phyloP scores from a whole-genome alignment of 805 yeast genomes.

The Schizosaccharomyces cryophilus region DNA sequence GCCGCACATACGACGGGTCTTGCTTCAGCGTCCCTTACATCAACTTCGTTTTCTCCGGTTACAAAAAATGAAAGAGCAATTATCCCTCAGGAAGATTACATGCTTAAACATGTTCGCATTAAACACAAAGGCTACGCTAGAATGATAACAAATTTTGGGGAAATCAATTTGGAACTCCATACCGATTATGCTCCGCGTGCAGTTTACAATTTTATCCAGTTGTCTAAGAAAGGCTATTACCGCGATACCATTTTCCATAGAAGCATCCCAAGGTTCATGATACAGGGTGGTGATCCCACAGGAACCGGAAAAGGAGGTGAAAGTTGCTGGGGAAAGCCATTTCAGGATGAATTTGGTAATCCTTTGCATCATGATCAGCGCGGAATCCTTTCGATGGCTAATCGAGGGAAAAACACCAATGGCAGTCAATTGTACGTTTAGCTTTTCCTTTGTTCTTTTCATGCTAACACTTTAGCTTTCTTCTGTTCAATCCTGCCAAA shows the following conservation, averaged over 20 bases:
- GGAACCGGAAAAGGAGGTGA: slow-evolving; percentile 15
- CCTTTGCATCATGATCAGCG: slow-evolving; percentile 47
- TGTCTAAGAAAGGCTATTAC: slow-evolving; percentile 22
- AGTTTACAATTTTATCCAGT: slow-evolving; percentile 23
- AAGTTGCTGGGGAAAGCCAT: slow-evolving; percentile 11
- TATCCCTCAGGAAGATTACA: slow-evolving; percentile 10
- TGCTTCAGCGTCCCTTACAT: slow-evolving; percentile 13
- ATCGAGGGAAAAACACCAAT: slow-evolving; percentile 79
- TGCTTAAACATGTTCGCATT: slow-evolving; percentile 12
- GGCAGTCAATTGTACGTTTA: slow-evolving; percentile 44
- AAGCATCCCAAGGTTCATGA: slow-evolving; percentile 15
- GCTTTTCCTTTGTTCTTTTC: not conserved
- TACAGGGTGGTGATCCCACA: slow-evolving; percentile 19
- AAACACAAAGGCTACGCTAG: slow-evolving; percentile 11
- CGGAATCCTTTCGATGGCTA: slow-evolving; percentile 75
- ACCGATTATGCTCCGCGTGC: slow-evolving; percentile 39
- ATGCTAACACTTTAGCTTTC: slow-evolving; percentile 20
- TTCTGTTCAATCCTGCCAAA: slow-evolving; percentile 48
- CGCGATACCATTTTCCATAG: slow-evolving; percentile 20
- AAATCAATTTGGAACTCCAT: slow-evolving; percentile 36
- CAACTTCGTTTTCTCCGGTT: slow-evolving; percentile 12
- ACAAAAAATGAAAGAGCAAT: slow-evolving; percentile 10
- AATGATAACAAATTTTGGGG: slow-evolving; percentile 13
- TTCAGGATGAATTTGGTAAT: slow-evolving; percentile 26
- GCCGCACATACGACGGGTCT: slow-evolving; percentile 10